Evolutionary conservation across 2,329 filamentous ascomycete genomes (phyloP).

Genomic region (Teratosphaeria epicoccoides): DNA sequence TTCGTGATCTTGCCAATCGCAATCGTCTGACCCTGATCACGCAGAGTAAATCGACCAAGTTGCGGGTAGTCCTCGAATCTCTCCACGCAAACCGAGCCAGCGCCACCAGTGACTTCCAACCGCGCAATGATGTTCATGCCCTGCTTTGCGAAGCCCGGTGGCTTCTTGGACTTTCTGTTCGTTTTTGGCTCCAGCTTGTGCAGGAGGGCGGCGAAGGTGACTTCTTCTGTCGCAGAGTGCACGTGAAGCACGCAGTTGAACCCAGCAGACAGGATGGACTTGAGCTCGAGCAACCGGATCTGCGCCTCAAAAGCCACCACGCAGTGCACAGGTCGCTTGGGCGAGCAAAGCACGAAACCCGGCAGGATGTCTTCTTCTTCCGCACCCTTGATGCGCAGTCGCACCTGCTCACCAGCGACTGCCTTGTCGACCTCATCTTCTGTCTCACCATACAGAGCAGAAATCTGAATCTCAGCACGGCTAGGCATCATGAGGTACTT

Average conservation of each 20-base stretch:
- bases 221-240: conserved; percentile 93
- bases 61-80: conserved; percentile 93
- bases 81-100: conserved; percentile 83
- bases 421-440: conserved; percentile 79
- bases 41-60: conserved; percentile 77
- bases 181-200: conserved; percentile 96
- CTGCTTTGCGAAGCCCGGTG: conserved; percentile 80
- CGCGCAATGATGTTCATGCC: conserved; percentile 82
- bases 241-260: conserved; percentile 98
- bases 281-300: conserved; percentile 88
- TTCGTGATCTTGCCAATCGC: conserved; percentile 99
- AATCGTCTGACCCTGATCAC: conserved; percentile 92
- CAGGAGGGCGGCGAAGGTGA: conserved; percentile 76
- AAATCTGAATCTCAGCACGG: conserved; percentile 65
- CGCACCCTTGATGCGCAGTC: conserved; percentile 80
- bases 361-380: conserved; percentile 96
- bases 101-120: conserved; percentile 74
- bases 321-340: conserved; percentile 85
- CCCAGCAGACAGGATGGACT: conserved; percentile 83
- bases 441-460: conserved; percentile 86
- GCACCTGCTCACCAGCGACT: conserved; percentile 89
- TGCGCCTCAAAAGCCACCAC: conserved; percentile 89
- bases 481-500: conserved; percentile 93
- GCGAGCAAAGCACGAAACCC: conserved; percentile 91
- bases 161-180: conserved; percentile 79